phyloP scores from a whole-genome alignment of 1,284 basidiomycete species.

The Fomitopsis betulina region DNA sequence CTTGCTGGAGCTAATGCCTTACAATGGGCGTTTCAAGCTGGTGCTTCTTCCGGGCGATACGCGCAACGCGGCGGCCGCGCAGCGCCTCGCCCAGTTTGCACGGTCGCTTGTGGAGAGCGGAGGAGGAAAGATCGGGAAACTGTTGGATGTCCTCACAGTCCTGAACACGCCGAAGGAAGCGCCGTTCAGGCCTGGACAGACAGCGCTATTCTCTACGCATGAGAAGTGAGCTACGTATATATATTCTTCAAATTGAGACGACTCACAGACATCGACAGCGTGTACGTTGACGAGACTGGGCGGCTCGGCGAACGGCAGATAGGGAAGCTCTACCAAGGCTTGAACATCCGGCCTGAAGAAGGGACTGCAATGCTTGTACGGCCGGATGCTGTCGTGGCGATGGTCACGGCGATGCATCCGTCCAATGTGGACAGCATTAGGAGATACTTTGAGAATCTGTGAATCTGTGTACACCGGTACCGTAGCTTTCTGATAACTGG shows the following conservation, averaged over 20 bases:
- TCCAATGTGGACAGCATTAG: background rate
- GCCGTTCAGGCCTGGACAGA: background rate
- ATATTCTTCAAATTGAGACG: background rate
- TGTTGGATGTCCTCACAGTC: background rate
- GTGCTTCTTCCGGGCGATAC: too few relatives aligned
- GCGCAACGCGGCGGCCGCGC: too few relatives aligned
- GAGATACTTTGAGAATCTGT: background rate
- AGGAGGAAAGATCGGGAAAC: too few relatives aligned
- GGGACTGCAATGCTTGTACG: background rate
- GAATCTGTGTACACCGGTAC: too few relatives aligned
- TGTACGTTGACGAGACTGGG: background rate
- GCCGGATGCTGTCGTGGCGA: background rate
- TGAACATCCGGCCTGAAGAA: background rate
- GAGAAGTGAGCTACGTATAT: background rate
- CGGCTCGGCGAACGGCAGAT: background rate
- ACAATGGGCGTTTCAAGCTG: too few relatives aligned
- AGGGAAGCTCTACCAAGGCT: background rate
- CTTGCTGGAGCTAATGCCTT: too few relatives aligned
- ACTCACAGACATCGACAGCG: background rate
- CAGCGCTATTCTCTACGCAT: background rate
- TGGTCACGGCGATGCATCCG: background rate
- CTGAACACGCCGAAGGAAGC: background rate
- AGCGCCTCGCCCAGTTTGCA: too few relatives aligned
- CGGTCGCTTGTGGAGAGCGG: too few relatives aligned
- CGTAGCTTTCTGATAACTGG: too few relatives aligned